Percentiles rank a stretch among this genome's conserved stretches.
Evolutionary conservation across 106 monocot genomes (phyloP).

Genomic region (Dioscorea alata): DNA sequence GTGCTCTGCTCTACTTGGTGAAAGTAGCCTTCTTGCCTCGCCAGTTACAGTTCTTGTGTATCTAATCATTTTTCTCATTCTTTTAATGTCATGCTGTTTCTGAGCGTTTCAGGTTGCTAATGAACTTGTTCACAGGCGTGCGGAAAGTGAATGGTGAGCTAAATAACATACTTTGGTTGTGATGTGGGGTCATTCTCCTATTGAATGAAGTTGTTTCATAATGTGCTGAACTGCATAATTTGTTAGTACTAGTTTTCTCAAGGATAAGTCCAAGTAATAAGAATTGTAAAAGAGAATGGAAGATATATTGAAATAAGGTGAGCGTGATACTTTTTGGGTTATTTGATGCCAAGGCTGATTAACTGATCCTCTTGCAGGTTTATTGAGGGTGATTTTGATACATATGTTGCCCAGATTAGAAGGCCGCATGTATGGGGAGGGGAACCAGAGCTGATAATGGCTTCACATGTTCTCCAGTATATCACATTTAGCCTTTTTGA

Average conservation of each 20-base stretch:
- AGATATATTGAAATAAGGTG: too few relatives aligned
- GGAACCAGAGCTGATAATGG: constrained; percentile 92
- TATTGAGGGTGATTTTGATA: constrained; percentile 90
- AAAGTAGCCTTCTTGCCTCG: too few relatives aligned
- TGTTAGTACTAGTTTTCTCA: too few relatives aligned
- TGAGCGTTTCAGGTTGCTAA: constrained; percentile 67
- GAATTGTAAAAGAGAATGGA: too few relatives aligned
- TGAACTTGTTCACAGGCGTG: constrained; percentile 83
- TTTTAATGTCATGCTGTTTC: neutral
- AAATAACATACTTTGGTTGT: neutral
- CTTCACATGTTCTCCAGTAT: constrained; percentile 94
- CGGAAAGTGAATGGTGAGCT: constrained; percentile 90
- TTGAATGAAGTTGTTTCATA: too few relatives aligned
- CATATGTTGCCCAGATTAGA: constrained; percentile 75
- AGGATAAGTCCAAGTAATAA: too few relatives aligned
- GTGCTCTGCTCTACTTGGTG: too few relatives aligned
- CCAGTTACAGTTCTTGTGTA: neutral
- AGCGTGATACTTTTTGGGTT: too few relatives aligned
- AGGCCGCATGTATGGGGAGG: constrained; percentile 98
- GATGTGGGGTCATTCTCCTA: too few relatives aligned
- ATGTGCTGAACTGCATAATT: too few relatives aligned
- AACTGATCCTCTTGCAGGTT: constrained; percentile 48
- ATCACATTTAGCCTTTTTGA: neutral
- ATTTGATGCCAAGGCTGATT: neutral
- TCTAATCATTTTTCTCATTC: neutral